Evolutionary conservation across 352 stramenopile genomes (phyloP), one percentile per base, ranked within the genome.

Genomic region (Globisporangium viniferum): DNA sequence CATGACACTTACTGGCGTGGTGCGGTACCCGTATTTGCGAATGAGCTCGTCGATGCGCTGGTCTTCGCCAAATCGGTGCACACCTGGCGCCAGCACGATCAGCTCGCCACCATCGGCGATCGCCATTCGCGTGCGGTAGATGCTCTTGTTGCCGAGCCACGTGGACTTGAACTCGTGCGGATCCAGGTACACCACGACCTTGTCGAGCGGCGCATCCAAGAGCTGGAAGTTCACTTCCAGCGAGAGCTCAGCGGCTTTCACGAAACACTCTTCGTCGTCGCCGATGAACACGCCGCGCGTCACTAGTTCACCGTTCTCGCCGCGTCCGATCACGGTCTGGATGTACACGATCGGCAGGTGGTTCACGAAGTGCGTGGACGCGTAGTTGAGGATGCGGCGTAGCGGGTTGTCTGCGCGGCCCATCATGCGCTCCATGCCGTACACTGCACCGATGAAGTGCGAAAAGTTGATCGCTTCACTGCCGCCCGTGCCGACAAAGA

Each of bases 371-470:
- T 98, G 73, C 54, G 93, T 90, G 41, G 93, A 98, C 29, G 96
- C 94, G 72, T 98, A 96, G 73, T 99, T 98, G 35, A 99, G 86
- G 54, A 99, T 98, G 59, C 87, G 88, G 29, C 97, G 89, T 62
- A 99, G 77, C 20, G 97, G 97, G 77, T 99, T 99, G 67, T 98
- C 77, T 2, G 95, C 95, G 57, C 88, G 81, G 1, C 97, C 97
- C 97, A 99, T 99, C 86, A 99, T 98, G 14, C 93, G 94, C 74
- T 99, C 97, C 97, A 99, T 99, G 39, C 97, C 97, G 75, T 99
- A 98, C 4, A 98, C 94, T 0, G 97, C 97, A 20, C 97, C 97
- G 51, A 99, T 98, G 67, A 99, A 99, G 73, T 99, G 97, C 31
- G 92, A 98, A 57, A 99, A 94, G 82, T 99, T 98, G 76, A 99